phyloP scores from a whole-genome alignment of 2,329 filamentous ascomycete genomes.

The Neoascochyta sp. region DNA sequence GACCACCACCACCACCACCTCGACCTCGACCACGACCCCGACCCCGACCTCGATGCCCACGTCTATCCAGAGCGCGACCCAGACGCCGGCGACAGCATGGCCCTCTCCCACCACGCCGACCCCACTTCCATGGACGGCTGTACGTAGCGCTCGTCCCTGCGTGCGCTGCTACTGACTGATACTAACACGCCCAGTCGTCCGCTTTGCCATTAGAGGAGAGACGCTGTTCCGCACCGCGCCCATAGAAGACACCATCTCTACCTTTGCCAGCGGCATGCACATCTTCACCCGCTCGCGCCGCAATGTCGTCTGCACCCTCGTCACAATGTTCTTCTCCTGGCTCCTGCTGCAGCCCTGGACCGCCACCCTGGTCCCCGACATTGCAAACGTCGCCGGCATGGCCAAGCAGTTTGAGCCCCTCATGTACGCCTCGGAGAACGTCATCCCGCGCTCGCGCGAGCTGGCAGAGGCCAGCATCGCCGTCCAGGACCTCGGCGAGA shows the following conservation, averaged over 20 bases:
- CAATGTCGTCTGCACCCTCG: slow-evolving; percentile 60
- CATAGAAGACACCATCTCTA: slow-evolving; percentile 68
- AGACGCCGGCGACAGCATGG: slow-evolving; percentile 19
- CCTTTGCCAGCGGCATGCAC: slow-evolving; percentile 58
- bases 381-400: slow-evolving; percentile 85
- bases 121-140: slow-evolving; percentile 30
- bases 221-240: slow-evolving; percentile 83
- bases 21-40: too few relatives aligned
- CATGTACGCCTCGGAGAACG: slow-evolving; percentile 91
- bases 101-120: slow-evolving; percentile 29
- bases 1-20: too few relatives aligned
- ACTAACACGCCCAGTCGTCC: slow-evolving; percentile 62
- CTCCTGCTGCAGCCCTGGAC: slow-evolving; percentile 63
- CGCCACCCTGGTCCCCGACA: slow-evolving; percentile 68
- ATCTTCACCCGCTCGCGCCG: slow-evolving; percentile 65
- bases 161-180: slow-evolving; percentile 3
- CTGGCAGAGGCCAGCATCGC: slow-evolving; percentile 88
- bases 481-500: slow-evolving; percentile 92
- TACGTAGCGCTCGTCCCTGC: slow-evolving; percentile 20
- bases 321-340: slow-evolving; percentile 62
- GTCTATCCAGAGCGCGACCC: too few relatives aligned
- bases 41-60: too few relatives aligned
- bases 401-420: slow-evolving; percentile 90
- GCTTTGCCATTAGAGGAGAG: slow-evolving; percentile 82
- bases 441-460: slow-evolving; percentile 78